Base-by-base conservation (phyloP, 257 asterid species). In the Cruciata laevipes region DNA sequence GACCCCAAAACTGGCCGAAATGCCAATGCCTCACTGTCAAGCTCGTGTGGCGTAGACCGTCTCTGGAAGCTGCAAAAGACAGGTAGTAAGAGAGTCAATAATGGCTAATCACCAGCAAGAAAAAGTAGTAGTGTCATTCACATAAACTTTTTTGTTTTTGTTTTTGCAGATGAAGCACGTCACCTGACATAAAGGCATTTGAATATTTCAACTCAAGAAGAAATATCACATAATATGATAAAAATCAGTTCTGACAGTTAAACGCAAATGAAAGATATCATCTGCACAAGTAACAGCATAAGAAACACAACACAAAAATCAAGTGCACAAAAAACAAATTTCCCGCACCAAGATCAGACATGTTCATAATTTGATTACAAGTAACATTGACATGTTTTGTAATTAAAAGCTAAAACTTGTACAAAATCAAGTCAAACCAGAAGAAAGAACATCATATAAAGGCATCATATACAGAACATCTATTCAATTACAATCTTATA, bases 1-100 rank as follows among this genome's bases (percentile, higher is more conserved):
- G 99, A 84, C 32, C 95, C 96, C 87, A 93, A 73, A 74, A 93
- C 95, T 0, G 99, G 96, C 84, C 83, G 86, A 77, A 93, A 93
- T 65, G 97, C 96, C 79, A 85, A 85, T 49, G 97, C 95, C 87
- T 93, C 97, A 3, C 84, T 90, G 77, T 93, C 99, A 23, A 86
- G 89, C 72, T 93, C 99, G 30, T 68, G 89, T 31, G 90, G 95
- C 51, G 85, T 88, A 65, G 53, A 83, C 70, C 99, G 86, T 72
- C 96, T 84, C 78, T 93, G 99, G 82, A 93, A 85, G 87, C 99
- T 93, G 86, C 67, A 84, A 38, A 60, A 58, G 74, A 10, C 61
- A 81, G 61, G 51, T 71, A 7, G 35, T 20, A 11, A 53, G 18
- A 20, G 49, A 5, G 24, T 55, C 32, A 68, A 6, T 25, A 60